Percentiles rank a stretch among this genome's conserved stretches.
Evolutionary conservation across 2,329 filamentous ascomycete genomes (phyloP).

Genomic region (Arthrobotrys sinensis): DNA sequence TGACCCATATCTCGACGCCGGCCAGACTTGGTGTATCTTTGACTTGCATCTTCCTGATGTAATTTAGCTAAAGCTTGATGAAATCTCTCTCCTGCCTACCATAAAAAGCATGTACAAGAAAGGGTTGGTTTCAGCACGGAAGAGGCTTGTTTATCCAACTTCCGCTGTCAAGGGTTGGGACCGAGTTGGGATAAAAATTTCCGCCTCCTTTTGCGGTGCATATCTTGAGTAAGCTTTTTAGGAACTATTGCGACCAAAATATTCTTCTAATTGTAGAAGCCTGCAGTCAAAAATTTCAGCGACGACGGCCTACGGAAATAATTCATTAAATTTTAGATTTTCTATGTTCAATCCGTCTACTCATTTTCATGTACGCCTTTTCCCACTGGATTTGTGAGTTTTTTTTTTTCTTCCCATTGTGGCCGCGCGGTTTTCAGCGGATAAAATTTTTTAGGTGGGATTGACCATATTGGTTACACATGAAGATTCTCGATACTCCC

Average conservation of each 20-base stretch:
- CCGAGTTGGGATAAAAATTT: constrained; percentile 18
- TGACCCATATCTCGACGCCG: too few species aligned
- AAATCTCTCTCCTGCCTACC: not conserved
- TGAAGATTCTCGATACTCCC: constrained; percentile 10
- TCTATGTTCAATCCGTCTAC: not conserved
- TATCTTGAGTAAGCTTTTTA: not conserved
- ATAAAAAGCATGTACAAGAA: not conserved
- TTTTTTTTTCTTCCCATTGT: not conserved
- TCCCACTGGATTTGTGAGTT: not conserved
- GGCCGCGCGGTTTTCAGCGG: not conserved
- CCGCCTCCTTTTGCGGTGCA: constrained; percentile 18
- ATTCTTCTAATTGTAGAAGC: too few species aligned
- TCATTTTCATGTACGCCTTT: not conserved
- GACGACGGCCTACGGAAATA: not conserved
- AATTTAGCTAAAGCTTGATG: constrained; percentile 4
- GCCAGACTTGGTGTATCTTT: too few species aligned
- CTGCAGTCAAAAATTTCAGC: too few species aligned
- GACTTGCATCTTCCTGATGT: not conserved
- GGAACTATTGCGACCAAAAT: not conserved
- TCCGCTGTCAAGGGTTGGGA: constrained; percentile 13
- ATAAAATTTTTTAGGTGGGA: constrained; percentile 3
- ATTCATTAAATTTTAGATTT: not conserved
- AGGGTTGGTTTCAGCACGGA: constrained; percentile 24
- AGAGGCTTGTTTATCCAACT: constrained; percentile 27
- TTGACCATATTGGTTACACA: constrained; percentile 22